Conservation (phyloP, 2,329 filamentous ascomycete species). For the Pseudofabraea citricarpa region DNA sequence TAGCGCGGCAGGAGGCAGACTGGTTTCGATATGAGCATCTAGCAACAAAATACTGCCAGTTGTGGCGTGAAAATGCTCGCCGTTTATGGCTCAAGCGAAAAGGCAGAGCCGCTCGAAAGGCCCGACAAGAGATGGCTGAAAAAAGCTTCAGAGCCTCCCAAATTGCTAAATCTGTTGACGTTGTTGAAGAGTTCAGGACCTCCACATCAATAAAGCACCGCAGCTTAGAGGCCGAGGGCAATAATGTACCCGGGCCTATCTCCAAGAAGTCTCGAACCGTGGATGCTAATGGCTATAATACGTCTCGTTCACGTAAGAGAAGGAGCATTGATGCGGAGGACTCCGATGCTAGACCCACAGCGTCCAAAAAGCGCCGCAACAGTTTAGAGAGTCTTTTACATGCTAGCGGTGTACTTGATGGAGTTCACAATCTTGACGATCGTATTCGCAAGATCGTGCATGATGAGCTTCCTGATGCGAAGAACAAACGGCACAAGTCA, state of each 20-base stretch:
- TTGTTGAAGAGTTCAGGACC: slow-evolving; percentile 27
- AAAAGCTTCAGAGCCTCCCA: slow-evolving; percentile 17
- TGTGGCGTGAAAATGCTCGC: slow-evolving; percentile 23
- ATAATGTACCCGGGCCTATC: neutral
- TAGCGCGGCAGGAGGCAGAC: slow-evolving; percentile 16
- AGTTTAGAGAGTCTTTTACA: slow-evolving; percentile 23
- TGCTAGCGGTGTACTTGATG: slow-evolving; percentile 19
- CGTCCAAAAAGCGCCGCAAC: slow-evolving; percentile 11
- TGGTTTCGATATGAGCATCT: slow-evolving; percentile 22
- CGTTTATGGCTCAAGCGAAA: slow-evolving; percentile 19
- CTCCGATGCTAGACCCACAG: slow-evolving; percentile 13
- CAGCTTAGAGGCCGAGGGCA: neutral
- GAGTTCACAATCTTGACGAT: slow-evolving; percentile 16
- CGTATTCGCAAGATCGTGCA: slow-evolving; percentile 16
- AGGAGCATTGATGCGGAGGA: neutral
- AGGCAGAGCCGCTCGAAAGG: slow-evolving; percentile 24
- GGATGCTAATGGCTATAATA: neutral
- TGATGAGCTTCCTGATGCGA: slow-evolving; percentile 3
- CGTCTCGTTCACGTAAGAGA: neutral
- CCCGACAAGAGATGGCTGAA: slow-evolving; percentile 23
- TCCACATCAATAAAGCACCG: slow-evolving; percentile 15
- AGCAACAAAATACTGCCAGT: slow-evolving; percentile 23
- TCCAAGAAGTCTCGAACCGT: neutral
- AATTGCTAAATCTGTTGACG: slow-evolving; percentile 15
- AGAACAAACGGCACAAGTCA: slow-evolving; percentile 16